Percentiles rank a stretch among this genome's conserved stretches.
Conservation (phyloP, 2,329 filamentous ascomycete species). For the Colletotrichum ledebouriae region DNA sequence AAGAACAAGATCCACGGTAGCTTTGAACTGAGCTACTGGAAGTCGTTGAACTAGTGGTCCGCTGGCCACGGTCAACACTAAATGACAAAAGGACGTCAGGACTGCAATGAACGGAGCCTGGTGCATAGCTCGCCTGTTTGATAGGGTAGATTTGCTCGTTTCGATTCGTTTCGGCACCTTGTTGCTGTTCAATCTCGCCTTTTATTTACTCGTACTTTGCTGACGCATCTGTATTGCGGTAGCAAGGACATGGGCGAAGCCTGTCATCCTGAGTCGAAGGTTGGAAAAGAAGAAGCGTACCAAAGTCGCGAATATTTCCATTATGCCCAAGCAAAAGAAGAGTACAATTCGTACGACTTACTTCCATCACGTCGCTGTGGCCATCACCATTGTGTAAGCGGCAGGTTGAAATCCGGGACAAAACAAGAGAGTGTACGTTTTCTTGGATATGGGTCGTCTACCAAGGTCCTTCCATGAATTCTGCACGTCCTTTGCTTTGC, state of each 20-base stretch:
- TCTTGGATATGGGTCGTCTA: conserved; percentile 4
- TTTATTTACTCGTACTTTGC: background rate
- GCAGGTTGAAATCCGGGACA: conserved; percentile 35
- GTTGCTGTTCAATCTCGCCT: background rate
- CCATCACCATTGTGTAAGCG: conserved; percentile 27
- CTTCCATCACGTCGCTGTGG: background rate
- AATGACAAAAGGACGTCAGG: conserved; percentile 11
- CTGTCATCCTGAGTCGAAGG: background rate
- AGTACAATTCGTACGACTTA: background rate
- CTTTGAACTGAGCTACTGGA: conserved; percentile 2
- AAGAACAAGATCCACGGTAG: conserved; percentile 7
- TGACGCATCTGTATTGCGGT: background rate
- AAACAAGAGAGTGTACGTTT: background rate
- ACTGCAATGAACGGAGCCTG: background rate
- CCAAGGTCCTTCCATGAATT: conserved; percentile 12
- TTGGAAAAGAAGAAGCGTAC: no score
- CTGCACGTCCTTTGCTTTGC: conserved; percentile 6
- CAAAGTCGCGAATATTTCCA: no score
- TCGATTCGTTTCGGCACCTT: background rate
- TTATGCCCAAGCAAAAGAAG: background rate
- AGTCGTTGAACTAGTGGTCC: conserved; percentile 3
- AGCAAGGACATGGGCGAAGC: background rate
- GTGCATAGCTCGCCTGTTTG: conserved; percentile 12
- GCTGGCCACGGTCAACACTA: conserved; percentile 5
- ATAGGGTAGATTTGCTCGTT: background rate